Evolutionary conservation across 169 alveolate species (phyloP).

Genomic region (Eimeria brunetti): DNA sequence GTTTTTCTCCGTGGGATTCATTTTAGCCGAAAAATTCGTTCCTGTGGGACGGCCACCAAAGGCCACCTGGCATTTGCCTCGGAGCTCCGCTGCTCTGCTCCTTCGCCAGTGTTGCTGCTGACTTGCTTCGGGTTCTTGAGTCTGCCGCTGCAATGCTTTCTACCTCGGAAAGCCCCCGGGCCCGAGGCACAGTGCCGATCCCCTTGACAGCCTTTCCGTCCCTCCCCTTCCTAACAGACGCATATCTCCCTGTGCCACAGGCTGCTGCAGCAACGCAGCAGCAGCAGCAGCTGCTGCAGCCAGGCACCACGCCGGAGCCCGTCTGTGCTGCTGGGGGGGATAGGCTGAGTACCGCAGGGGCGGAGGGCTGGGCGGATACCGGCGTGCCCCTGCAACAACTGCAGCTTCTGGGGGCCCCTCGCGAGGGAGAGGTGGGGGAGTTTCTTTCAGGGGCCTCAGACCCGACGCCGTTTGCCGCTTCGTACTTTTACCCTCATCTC

Average conservation of each 20-base stretch:
- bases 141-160: neutral
- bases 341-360: constrained; percentile 10
- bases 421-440: constrained; percentile 35
- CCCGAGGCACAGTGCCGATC: neutral
- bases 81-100: neutral
- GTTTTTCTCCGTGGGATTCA: neutral
- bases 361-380: constrained; percentile 34
- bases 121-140: neutral
- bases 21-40: neutral
- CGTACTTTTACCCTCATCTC: neutral
- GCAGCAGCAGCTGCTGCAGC: constrained; percentile 53
- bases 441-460: constrained; percentile 17
- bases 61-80: neutral
- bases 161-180: neutral
- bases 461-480: constrained; percentile 36
- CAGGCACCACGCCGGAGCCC: constrained; percentile 19
- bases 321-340: neutral
- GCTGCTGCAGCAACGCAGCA: constrained; percentile 52
- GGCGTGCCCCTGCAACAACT: neutral
- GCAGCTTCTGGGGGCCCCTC: constrained; percentile 23
- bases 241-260: constrained; percentile 31
- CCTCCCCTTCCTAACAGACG: constrained; percentile 58
- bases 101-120: neutral
- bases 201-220: constrained; percentile 9
- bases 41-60: neutral